A percentile compares a stretch with the other conserved stretches of the same genome.
Evolutionary conservation across 805 yeast species (phyloP).

Genomic region (Saccharomyces cerevisiae): DNA sequence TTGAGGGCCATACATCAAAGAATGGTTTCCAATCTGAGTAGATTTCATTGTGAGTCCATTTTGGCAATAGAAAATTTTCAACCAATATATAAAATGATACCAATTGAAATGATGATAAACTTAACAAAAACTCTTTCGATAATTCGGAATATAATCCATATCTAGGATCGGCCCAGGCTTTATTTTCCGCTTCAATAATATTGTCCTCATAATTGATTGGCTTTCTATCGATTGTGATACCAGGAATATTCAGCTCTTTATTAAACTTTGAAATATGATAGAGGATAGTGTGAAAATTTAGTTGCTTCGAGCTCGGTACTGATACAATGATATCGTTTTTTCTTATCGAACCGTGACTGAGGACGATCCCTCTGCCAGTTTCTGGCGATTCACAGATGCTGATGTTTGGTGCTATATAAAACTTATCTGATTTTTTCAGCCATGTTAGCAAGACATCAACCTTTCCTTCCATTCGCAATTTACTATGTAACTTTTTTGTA

Average conservation of each 20-base stretch:
- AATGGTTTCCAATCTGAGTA: constrained; percentile 63
- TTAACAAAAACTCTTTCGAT: constrained; percentile 30
- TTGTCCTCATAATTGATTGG: neutral
- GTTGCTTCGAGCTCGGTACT: constrained; percentile 49
- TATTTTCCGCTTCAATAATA: neutral
- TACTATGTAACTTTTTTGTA: neutral
- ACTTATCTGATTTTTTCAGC: constrained; percentile 24
- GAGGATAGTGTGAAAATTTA: constrained; percentile 50
- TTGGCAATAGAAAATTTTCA: constrained; percentile 24
- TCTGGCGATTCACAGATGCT: constrained; percentile 35
- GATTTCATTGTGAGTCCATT: constrained; percentile 11
- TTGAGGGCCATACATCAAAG: constrained; percentile 52
- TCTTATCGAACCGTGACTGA: constrained; percentile 32
- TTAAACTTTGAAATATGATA: constrained; percentile 36
- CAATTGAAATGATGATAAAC: constrained; percentile 53
- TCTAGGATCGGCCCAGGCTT: constrained; percentile 16
- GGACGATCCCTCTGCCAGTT: constrained; percentile 58
- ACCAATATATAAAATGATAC: constrained; percentile 37
- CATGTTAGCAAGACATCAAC: constrained; percentile 25
- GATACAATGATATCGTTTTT: constrained; percentile 40
- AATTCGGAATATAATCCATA: constrained; percentile 29
- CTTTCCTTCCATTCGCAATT: constrained; percentile 10
- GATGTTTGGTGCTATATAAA: constrained; percentile 35
- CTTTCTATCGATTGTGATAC: constrained; percentile 4
- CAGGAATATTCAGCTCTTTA: constrained; percentile 12